Conservation (phyloP, 306 rosid genomes). For the Cucurbita pepo region DNA sequence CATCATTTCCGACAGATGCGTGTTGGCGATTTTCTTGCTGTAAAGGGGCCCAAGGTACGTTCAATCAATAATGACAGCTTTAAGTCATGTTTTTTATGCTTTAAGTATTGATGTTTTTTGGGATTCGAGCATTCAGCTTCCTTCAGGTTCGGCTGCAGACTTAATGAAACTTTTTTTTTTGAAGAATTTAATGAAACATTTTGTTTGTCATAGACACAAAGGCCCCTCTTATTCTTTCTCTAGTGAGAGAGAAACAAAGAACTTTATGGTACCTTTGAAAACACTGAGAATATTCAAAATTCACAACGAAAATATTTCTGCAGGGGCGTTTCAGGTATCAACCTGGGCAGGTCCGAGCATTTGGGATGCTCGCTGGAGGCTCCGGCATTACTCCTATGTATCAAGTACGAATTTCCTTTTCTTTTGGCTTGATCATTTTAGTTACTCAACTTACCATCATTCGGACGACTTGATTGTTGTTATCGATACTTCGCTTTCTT, state of each 20-base stretch:
- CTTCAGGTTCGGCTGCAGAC: background rate
- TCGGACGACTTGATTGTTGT: background rate
- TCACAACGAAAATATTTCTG: background rate
- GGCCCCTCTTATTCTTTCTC: background rate
- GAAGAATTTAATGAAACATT: background rate
- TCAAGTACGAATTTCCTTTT: conserved; percentile 40
- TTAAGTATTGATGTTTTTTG: too few species aligned
- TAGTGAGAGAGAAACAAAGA: background rate
- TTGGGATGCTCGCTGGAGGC: conserved; percentile 99
- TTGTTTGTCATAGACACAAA: background rate
- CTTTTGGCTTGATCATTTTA: background rate
- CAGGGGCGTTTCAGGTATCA: conserved; percentile 96
- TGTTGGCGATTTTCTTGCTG: conserved; percentile 71
- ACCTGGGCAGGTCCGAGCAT: conserved; percentile 80
- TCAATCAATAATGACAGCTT: background rate
- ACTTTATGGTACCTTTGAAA: background rate
- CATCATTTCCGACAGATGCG: conserved; percentile 94
- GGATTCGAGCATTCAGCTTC: background rate
- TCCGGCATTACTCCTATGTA: conserved; percentile 99
- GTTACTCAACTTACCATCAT: background rate
- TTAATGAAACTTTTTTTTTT: background rate
- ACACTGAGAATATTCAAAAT: background rate
- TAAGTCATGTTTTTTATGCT: background rate
- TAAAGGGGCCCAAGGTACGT: conserved; percentile 86
- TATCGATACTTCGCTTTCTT: background rate